Conservation (phyloP, 345 rosid genomes). For the Hibiscus tridactylites region DNA sequence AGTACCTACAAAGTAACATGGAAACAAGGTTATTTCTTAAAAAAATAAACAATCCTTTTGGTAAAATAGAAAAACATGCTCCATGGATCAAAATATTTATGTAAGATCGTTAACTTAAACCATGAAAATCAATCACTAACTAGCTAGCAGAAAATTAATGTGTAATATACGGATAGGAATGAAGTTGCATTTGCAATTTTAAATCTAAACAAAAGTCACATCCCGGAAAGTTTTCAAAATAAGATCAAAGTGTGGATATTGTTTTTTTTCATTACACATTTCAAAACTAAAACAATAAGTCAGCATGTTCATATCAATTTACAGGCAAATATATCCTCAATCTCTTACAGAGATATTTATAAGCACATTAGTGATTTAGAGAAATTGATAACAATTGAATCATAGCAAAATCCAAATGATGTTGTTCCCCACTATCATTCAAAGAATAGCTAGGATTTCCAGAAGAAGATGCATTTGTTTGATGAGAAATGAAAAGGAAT, state of each 20-base stretch:
- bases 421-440: not conserved
- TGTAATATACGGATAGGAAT: not conserved
- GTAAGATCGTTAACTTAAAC: not conserved
- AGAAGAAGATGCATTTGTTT: too few species aligned
- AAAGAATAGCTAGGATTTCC: too few species aligned
- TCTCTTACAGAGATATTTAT: not conserved
- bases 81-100: not conserved
- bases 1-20: conserved; percentile 28
- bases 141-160: not conserved
- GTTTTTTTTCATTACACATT: not conserved
- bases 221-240: not conserved
- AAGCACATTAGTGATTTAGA: not conserved
- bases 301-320: not conserved
- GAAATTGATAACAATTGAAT: not conserved
- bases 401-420: not conserved
- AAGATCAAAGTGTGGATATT: not conserved
- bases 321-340: not conserved
- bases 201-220: not conserved
- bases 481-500: too few species aligned
- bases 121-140: not conserved
- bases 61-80: not conserved
- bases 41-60: not conserved
- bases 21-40: not conserved
- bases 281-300: not conserved
- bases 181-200: not conserved